Evolutionary conservation across 495 filamentous ascomycete species (phyloP), one percentile per base, ranked within the genome.

Genomic region (Xylaria cubensis): DNA sequence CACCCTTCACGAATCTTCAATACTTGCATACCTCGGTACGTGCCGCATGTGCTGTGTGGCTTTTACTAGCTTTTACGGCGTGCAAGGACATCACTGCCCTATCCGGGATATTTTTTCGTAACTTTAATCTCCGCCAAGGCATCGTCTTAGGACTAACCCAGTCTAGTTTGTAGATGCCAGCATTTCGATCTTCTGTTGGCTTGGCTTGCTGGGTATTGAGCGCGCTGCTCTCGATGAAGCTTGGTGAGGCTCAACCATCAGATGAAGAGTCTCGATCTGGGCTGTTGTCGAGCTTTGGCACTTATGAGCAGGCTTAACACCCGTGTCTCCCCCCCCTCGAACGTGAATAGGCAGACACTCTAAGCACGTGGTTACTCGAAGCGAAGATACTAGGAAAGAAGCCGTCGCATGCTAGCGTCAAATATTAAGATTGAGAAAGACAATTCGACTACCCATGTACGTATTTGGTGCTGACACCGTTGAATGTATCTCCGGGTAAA

Each of bases 31-130:
- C 36, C 39, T 64, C 61, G 61, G 39, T 15, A 29, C 17, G 2
- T 53, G 21, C 9, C 46, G 32, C 19, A n/a, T 41, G 17, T 19
- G 21, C 32, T 9, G 19, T n/a, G 19, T 19, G 17, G 7, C 32
- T n/a, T 39, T 39, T n/a, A 29, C 26, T 29, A 29, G 7, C 32
- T n/a, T 39, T 39, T n/a, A 51, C 24, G 64, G 48, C 13, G 62
- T 24, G 12, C 29, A 9, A 65, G 53, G 26, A 48, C 24, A 21
- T 65, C 41, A 65, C 13, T 50, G 34, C 41, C 15, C 17, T 53
- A 67, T 53, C 32, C 64, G 39, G 39, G 64, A 67, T 46, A 67
- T 64, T 63, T 63, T 63, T 36, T 19, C 41, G 7, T 34, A 13
- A 5, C 44, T n/a, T 64, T 64, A 32, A 64, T 21, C 12, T 62